phyloP scores from a whole-genome alignment of 2,329 filamentous ascomycete genomes.

The Epichloe scottii region DNA sequence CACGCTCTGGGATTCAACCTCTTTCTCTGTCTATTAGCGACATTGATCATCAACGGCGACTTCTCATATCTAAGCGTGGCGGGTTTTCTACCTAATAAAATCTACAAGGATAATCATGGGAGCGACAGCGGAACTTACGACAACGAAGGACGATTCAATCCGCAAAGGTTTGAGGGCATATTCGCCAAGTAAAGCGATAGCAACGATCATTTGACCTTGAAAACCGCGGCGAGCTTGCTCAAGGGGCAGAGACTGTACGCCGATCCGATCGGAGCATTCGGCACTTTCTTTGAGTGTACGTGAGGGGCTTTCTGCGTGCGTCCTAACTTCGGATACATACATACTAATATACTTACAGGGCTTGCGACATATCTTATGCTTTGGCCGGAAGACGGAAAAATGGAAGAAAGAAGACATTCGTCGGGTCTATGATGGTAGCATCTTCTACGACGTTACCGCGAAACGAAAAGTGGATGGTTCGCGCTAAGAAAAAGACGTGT shows the following conservation, averaged over 20 bases:
- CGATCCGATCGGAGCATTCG: constrained; percentile 28
- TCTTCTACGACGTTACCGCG: constrained; percentile 8
- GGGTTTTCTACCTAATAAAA: constrained; percentile 24
- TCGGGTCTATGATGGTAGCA: constrained; percentile 13
- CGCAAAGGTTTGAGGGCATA: constrained; percentile 38
- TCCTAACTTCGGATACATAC: too few species aligned
- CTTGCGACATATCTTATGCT: constrained; percentile 34
- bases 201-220: constrained; percentile 24
- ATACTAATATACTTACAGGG: constrained; percentile 9
- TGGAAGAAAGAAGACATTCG: constrained; percentile 42
- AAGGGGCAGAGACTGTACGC: constrained; percentile 27
- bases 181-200: constrained; percentile 33
- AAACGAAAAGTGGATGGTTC: not conserved
- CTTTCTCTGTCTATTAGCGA: constrained; percentile 24
- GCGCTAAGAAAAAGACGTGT: too few species aligned
- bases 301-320: too few species aligned
- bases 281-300: constrained; percentile 13
- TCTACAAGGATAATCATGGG: constrained; percentile 33
- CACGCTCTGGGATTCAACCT: constrained; percentile 26
- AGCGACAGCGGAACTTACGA: constrained; percentile 34
- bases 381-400: constrained; percentile 38
- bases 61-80: constrained; percentile 33
- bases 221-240: constrained; percentile 23
- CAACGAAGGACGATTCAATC: constrained; percentile 33
- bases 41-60: constrained; percentile 27